These are phyloP conservation scores for Mortierella alpina DNA, from an alignment of 192 early-diverging fungal genomes.

Conservation along the genomic window DNA sequence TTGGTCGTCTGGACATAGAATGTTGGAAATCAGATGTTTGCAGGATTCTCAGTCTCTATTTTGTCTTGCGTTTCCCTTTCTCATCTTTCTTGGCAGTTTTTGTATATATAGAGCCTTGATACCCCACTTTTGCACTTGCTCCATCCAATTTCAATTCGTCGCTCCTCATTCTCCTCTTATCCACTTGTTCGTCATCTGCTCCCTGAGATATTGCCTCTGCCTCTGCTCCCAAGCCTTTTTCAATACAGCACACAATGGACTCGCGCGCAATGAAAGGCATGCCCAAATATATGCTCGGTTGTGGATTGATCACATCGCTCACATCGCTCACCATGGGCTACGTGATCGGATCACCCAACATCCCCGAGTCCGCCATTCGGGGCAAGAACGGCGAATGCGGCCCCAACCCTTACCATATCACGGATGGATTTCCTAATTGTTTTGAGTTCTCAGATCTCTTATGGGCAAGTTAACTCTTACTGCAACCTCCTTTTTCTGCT, in stretches of 20 bases:
- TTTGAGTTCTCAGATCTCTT: slow-evolving; percentile 37
- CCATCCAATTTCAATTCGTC: no score
- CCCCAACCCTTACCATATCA: slow-evolving; percentile 7
- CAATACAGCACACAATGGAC: slow-evolving; percentile 8
- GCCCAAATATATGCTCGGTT: slow-evolving; percentile 48
- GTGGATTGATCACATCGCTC: slow-evolving; percentile 44
- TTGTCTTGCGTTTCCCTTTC: no score
- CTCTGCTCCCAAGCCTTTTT: background rate
- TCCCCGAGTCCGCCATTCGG: slow-evolving; percentile 50
- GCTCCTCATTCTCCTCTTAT: no score
- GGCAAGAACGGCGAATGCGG: slow-evolving; percentile 21
- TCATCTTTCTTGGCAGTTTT: no score
- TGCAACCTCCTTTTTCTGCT: background rate
- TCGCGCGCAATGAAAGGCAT: slow-evolving; percentile 8
- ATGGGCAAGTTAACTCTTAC: slow-evolving; percentile 19
- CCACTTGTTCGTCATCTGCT: no score
- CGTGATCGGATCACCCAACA: slow-evolving; percentile 59
- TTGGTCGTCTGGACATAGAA: no score
- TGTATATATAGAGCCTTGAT: no score
- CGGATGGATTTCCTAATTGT: slow-evolving; percentile 38
- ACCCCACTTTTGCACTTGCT: no score
- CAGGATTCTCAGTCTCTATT: no score
- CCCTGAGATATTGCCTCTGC: background rate
- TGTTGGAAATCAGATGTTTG: no score
- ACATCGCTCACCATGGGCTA: slow-evolving; percentile 55